Evolutionary conservation across 805 yeast species (phyloP).

Genomic region (Naumovozyma castellii): DNA sequence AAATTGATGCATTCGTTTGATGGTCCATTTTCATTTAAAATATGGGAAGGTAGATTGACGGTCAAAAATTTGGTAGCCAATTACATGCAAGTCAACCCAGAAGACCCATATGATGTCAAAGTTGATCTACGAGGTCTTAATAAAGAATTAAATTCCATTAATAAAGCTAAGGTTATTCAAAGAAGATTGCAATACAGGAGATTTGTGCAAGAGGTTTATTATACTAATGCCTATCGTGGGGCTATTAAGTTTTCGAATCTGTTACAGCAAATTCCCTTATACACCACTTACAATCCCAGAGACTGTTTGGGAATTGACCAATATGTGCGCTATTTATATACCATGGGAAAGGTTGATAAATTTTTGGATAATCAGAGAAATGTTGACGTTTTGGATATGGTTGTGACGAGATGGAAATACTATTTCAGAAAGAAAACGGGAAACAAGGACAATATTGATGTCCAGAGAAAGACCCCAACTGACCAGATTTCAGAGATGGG

Average conservation of each 20-base stretch:
- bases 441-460: not conserved
- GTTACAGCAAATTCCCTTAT: constrained; percentile 61
- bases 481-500: not conserved
- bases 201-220: constrained; percentile 59
- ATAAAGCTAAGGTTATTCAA: constrained; percentile 43
- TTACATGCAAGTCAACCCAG: constrained; percentile 38
- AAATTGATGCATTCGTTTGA: constrained; percentile 49
- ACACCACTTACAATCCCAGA: constrained; percentile 65
- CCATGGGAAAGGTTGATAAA: constrained; percentile 47
- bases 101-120: constrained; percentile 52
- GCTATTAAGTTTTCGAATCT: constrained; percentile 59
- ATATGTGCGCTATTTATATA: constrained; percentile 52
- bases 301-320: constrained; percentile 68
- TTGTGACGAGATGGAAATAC: constrained; percentile 31
- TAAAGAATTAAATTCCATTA: constrained; percentile 42
- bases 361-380: constrained; percentile 26
- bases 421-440: constrained; percentile 5
- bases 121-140: constrained; percentile 48
- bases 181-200: constrained; percentile 50
- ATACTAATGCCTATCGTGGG: constrained; percentile 47
- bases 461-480: not conserved
- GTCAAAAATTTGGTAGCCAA: constrained; percentile 40
- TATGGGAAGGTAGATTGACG: constrained; percentile 51
- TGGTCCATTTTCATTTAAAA: constrained; percentile 66
- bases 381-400: constrained; percentile 30